These are phyloP conservation scores for Setaria viridis DNA, from an alignment of 202 grass and related monocot species.

Conservation along the genomic window DNA sequence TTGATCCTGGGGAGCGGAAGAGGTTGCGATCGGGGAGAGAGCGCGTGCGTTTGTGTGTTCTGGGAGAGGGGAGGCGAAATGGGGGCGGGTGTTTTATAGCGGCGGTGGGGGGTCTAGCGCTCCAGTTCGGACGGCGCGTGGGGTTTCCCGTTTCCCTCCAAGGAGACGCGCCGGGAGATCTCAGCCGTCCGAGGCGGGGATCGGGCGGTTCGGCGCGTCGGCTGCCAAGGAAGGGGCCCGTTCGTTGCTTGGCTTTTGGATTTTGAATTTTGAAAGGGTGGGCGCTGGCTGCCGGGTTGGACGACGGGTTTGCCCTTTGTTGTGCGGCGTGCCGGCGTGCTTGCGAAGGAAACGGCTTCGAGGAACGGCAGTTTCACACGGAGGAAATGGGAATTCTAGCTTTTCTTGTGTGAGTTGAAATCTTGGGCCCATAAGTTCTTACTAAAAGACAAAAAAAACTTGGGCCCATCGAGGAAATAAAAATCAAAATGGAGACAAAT, in stretches of 20 bases:
- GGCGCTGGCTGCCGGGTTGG: neutral
- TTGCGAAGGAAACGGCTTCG: neutral
- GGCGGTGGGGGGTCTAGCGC: conserved; percentile 39
- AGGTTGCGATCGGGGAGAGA: neutral
- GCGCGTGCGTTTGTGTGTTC: conserved; percentile 27
- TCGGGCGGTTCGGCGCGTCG: conserved; percentile 39
- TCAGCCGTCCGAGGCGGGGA: conserved; percentile 47
- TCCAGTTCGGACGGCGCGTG: conserved; percentile 54
- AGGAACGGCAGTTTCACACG: neutral
- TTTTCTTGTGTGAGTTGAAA: neutral
- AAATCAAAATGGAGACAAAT: neutral
- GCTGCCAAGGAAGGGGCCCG: conserved; percentile 17
- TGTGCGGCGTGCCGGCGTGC: neutral
- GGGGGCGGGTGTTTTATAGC: conserved; percentile 34
- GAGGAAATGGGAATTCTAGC: neutral
- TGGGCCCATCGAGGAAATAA: neutral
- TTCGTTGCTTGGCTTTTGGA: conserved; percentile 10
- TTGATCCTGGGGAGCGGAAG: neutral
- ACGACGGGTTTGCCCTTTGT: conserved; percentile 24
- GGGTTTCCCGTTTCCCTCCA: conserved; percentile 42
- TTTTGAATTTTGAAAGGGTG: conserved; percentile 51
- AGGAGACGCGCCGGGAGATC: neutral
- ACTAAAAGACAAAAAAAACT: neutral
- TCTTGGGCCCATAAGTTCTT: no score
- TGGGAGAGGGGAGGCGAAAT: conserved; percentile 30